These are phyloP conservation scores for Scutellaria baicalensis DNA, from an alignment of 257 asterid genomes.

Conservation along the genomic window DNA sequence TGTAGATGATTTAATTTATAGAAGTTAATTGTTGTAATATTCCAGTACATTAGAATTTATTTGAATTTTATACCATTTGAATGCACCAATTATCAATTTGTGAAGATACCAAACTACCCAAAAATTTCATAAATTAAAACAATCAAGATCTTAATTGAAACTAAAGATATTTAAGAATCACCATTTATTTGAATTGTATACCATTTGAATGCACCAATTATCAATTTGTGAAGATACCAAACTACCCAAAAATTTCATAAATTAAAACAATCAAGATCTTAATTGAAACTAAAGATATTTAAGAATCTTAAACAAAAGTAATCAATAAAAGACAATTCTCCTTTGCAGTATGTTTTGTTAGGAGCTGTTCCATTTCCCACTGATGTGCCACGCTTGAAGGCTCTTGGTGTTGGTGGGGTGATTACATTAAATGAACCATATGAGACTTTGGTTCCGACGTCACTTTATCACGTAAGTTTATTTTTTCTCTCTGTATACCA, in stretches of 20 bases:
- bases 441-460: constrained; percentile 77
- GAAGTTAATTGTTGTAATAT: background rate
- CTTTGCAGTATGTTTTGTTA: constrained; percentile 60
- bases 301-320: too few relatives aligned
- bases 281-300: background rate
- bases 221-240: background rate
- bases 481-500: background rate
- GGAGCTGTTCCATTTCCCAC: constrained; percentile 99
- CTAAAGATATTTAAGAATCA: background rate
- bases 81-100: background rate
- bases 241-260: background rate
- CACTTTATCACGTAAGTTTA: constrained; percentile 57
- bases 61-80: background rate
- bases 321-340: background rate
- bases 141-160: background rate
- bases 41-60: background rate
- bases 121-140: background rate
- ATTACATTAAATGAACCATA: constrained; percentile 86
- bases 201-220: background rate
- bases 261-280: background rate
- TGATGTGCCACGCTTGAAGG: constrained; percentile 79
- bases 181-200: background rate
- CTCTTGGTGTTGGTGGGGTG: constrained; percentile 82
- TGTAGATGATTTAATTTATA: background rate
- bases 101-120: background rate